Percentiles rank a stretch among this genome's conserved stretches.
Conservation (phyloP, 768 basidiomycete genomes). For the Cystofilobasidium macerans region DNA sequence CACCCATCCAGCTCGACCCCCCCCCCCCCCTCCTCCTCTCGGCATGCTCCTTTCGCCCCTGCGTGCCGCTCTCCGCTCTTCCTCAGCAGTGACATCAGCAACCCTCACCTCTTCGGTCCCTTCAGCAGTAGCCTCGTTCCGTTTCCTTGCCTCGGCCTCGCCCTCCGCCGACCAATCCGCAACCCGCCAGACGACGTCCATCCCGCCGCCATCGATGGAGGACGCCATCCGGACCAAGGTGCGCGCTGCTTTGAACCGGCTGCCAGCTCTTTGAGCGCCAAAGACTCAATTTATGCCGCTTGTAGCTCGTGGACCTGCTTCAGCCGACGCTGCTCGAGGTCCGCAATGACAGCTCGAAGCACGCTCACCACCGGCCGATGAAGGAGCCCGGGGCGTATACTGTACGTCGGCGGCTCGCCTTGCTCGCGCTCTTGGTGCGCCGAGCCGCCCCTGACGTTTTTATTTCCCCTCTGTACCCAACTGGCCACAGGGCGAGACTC, state of each 20-base stretch:
- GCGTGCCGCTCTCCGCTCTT: no score
- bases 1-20: no score
- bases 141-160: not conserved
- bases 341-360: constrained; percentile 40
- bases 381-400: constrained; percentile 35
- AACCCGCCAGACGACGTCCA: not conserved
- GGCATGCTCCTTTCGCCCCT: no score
- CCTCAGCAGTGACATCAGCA: no score
- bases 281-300: not conserved
- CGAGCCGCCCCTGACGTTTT: not conserved
- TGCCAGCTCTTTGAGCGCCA: not conserved
- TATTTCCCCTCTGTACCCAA: no score
- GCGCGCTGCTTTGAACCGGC: not conserved
- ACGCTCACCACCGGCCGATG: constrained; percentile 42
- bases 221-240: not conserved
- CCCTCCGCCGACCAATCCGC: not conserved
- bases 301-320: constrained; percentile 38
- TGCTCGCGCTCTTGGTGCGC: not conserved
- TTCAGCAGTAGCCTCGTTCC: not conserved
- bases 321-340: constrained; percentile 37
- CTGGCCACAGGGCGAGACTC: not conserved
- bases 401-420: constrained; percentile 17
- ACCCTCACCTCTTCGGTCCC: no score
- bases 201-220: not conserved
- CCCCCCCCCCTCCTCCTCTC: no score